Evolutionary conservation across 345 rosid genomes (phyloP).

Genomic region (Durio zibethinus): DNA sequence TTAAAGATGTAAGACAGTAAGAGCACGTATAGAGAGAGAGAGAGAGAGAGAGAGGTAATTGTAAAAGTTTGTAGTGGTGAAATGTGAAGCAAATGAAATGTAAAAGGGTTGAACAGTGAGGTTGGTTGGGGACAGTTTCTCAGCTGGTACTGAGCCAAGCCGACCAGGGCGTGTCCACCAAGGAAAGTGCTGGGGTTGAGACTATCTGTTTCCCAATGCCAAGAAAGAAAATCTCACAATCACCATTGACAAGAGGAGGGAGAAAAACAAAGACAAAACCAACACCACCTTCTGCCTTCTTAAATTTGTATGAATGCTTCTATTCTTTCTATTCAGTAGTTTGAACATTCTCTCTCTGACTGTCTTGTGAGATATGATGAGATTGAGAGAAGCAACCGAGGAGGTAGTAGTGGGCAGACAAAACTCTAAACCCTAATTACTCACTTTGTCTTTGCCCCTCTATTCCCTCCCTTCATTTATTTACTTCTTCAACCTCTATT

Average conservation of each 20-base stretch:
- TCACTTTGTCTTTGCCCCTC: conserved; percentile 36
- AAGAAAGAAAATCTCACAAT: conserved; percentile 13
- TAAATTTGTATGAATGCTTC: neutral
- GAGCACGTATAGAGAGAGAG: neutral
- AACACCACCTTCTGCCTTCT: neutral
- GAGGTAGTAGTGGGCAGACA: conserved; percentile 31
- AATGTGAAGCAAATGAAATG: neutral
- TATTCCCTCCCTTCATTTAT: conserved; percentile 17
- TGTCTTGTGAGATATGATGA: neutral
- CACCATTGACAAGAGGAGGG: neutral
- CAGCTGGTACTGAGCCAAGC: conserved; percentile 39
- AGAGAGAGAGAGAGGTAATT: neutral
- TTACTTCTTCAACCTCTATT: neutral
- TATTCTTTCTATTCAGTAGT: neutral
- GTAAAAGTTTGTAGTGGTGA: neutral
- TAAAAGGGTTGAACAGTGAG: neutral
- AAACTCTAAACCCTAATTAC: conserved; percentile 42
- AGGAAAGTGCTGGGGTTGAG: conserved; percentile 64
- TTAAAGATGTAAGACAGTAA: too few relatives aligned
- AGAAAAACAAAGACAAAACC: conserved; percentile 8
- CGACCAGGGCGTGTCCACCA: conserved; percentile 80
- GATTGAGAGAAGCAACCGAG: neutral
- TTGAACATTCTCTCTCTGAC: conserved; percentile 8
- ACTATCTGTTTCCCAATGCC: conserved; percentile 47
- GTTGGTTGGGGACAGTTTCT: conserved; percentile 22